Conservation (phyloP, 805 yeast species). For the Spathaspora passalidarum region DNA sequence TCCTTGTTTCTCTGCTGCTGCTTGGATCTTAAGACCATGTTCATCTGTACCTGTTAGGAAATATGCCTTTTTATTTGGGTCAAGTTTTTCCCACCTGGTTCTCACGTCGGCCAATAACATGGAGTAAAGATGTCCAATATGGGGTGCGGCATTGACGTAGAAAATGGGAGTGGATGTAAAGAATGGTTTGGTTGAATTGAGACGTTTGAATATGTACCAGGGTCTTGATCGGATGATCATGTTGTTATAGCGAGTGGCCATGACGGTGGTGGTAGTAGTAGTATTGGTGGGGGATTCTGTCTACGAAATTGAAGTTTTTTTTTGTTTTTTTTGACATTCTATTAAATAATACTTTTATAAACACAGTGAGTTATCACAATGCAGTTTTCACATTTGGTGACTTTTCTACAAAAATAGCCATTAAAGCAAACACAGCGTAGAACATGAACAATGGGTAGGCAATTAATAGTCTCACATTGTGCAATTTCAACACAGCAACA, state of each 20-base stretch:
- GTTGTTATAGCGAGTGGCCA: neutral
- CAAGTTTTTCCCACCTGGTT: constrained; percentile 63
- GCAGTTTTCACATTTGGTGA: constrained; percentile 6
- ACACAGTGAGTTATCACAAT: neutral
- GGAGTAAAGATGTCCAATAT: constrained; percentile 88
- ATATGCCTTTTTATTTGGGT: constrained; percentile 33
- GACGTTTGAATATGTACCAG: neutral
- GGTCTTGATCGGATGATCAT: neutral
- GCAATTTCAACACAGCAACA: constrained; percentile 76
- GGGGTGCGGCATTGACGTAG: constrained; percentile 94
- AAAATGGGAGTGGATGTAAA: constrained; percentile 90
- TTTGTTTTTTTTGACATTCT: neutral
- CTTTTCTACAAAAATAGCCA: constrained; percentile 79
- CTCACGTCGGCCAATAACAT: constrained; percentile 81
- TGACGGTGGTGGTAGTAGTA: neutral
- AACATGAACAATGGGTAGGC: constrained; percentile 92
- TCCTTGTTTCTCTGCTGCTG: constrained; percentile 63
- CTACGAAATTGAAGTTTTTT: neutral
- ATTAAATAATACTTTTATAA: neutral
- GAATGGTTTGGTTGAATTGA: constrained; percentile 18
- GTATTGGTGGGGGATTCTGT: no score
- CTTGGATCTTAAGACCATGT: constrained; percentile 90
- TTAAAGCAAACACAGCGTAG: constrained; percentile 89
- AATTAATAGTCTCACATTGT: constrained; percentile 82
- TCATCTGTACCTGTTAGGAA: constrained; percentile 95